Base-by-base conservation (phyloP, 257 asterid genomes). In the Primulina tabacum region DNA sequence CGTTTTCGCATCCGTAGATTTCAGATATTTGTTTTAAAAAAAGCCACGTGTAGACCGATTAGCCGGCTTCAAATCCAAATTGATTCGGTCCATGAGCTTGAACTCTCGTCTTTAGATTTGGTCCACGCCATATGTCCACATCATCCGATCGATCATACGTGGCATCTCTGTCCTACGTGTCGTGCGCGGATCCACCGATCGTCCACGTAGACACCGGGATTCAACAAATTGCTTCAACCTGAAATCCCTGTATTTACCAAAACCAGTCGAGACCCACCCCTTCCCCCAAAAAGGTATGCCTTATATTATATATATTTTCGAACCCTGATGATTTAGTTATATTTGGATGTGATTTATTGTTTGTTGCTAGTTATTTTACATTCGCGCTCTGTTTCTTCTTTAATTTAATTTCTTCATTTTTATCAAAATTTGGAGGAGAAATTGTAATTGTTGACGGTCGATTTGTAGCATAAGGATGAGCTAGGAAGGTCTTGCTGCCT, bases 51-150 rank as follows among this genome's bases (percentile, higher is more conserved):
- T 75, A 72, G 70, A 65, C 38, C 55, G 66, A 62, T 40, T 52
- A 60, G 53, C 75, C 65, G 79, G 85, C 81, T 74, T 62, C 70
- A 81, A 61, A 83, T 83, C 89, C 70, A 66, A 70, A 32, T 72
- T 35, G 86, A 82, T 82, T 82, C 75, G 73, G 73, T 70, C 66
- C 79, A 68, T 59, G 30, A 74, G 76, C 57, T 75, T 34, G 71
- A 47, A 68, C 74, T 72, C 76, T 47, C 80, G 67, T 73, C 76
- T 81, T 84, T 86, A 80, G 92, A 88, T 90, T 75, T 74, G 47
- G 84, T 76, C 86, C 87, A 21, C 57, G 72, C 73, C 82, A 78
- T 6, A 69, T 0, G 0, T 0, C 68, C 84, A 79, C 80, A 71
- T 83, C 80, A 76, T 18, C 76, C 1, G 0, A n/a, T 24, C 12